Conservation (phyloP, 495 filamentous ascomycete species). For the Aspergillus funiculosus region DNA sequence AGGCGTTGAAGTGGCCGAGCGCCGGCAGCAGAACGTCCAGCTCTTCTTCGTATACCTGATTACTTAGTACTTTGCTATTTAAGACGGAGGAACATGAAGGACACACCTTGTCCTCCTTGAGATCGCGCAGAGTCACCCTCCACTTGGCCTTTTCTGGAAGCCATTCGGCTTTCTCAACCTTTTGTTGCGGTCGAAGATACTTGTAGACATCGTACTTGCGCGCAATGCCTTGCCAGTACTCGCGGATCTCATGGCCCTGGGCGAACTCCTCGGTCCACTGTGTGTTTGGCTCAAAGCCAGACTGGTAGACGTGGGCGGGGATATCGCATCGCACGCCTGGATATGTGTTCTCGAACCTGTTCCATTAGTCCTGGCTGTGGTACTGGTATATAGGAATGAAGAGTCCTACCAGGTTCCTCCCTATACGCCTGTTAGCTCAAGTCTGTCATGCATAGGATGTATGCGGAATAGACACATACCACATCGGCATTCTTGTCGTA, state of each 20-base stretch:
- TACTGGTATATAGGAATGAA: background rate
- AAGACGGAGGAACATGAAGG: too few relatives aligned
- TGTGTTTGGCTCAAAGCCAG: slow-evolving; percentile 57
- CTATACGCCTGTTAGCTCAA: slow-evolving; percentile 18
- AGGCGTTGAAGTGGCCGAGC: slow-evolving; percentile 50
- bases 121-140: slow-evolving; percentile 40
- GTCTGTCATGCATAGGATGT: too few relatives aligned
- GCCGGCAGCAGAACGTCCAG: slow-evolving; percentile 59
- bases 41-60: slow-evolving; percentile 44
- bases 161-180: slow-evolving; percentile 51
- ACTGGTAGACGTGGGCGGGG: slow-evolving; percentile 67
- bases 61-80: too few relatives aligned
- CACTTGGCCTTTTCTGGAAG: slow-evolving; percentile 46
- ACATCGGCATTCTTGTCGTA: slow-evolving; percentile 53
- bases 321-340: slow-evolving; percentile 60
- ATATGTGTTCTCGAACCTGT: slow-evolving; percentile 51
- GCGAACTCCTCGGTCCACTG: slow-evolving; percentile 64
- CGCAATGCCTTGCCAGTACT: slow-evolving; percentile 58
- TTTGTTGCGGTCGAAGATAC: slow-evolving; percentile 45
- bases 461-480: slow-evolving; percentile 28
- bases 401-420: slow-evolving; percentile 45
- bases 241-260: slow-evolving; percentile 56
- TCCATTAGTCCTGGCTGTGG: background rate
- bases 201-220: slow-evolving; percentile 57
- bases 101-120: slow-evolving; percentile 31